Evolutionary conservation across 2,329 filamentous ascomycete genomes (phyloP), one percentile per base, ranked within the genome.

Genomic region (Trichoderma koningii): DNA sequence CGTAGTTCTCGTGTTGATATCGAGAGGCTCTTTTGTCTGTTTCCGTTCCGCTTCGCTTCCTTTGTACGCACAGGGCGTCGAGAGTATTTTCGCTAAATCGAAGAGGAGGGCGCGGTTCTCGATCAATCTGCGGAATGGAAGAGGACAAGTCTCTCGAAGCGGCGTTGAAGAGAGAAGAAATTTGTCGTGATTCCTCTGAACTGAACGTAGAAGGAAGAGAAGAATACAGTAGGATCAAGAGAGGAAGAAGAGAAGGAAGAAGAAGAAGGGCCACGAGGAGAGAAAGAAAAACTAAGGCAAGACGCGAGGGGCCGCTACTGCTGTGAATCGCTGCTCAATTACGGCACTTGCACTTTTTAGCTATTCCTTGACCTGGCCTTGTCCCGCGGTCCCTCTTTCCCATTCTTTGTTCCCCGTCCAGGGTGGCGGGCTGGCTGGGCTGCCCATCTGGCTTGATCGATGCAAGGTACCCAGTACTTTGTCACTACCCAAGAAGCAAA

Each of bases 261-360:
- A 55, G 26, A 55, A 42, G 42, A 38, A 57, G 19, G 38, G 44
- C 14, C 48, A 34, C 30, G 30, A 45, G 21, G 7, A 28, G 7
- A 28, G 7, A 7, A 5, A 28, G 6, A 44, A 41, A 28, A 57
- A 57, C 47, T 34, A 57, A 48, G n/a, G 34, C 34, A 59, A 48
- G 50, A 50, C 50, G 52, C 59, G 59, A 63, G 59, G 59, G 59
- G 59, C 50, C 44, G 48, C 38, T 34, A 15, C 55, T 50, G 47
- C 47, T 52, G 23, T 38, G 2, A 53, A 14, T 38, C 12, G 34
- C 34, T 52, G 59, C 48, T 47, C 17, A 21, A 62, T 28, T 34
- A 17, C 30, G 45, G 56, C 28, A 42, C 52, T 55, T 42, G 52
- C 42, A 51, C 56, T 19, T 38, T 56, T 26, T 51, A 51, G 56